Evolutionary conservation across 495 filamentous ascomycete genomes (phyloP).

Genomic region (Cetradonia linearis): DNA sequence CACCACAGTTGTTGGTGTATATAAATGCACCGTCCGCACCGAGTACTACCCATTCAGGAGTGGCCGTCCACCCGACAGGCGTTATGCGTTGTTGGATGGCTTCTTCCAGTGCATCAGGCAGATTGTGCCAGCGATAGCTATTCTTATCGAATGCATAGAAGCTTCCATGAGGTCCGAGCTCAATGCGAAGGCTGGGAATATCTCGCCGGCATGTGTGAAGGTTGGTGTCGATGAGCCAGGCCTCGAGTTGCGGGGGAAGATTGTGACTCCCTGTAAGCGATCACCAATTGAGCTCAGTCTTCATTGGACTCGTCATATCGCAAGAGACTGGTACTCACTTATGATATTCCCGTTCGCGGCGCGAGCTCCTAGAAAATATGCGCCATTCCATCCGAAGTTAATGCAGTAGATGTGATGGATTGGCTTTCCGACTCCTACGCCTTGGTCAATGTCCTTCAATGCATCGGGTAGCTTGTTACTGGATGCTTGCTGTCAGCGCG

Average conservation of each 20-base stretch:
- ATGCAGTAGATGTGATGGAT: slow-evolving; percentile 5
- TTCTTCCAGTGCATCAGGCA: slow-evolving; percentile 10
- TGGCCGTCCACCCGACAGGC: slow-evolving; percentile 6
- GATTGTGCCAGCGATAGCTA: slow-evolving; percentile 9
- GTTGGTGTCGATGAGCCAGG: slow-evolving; percentile 6
- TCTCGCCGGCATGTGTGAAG: background rate
- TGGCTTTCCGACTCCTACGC: background rate
- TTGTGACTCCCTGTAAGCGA: background rate
- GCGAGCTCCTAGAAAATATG: slow-evolving; percentile 4
- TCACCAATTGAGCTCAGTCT: background rate
- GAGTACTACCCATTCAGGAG: slow-evolving; percentile 3
- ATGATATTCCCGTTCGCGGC: slow-evolving; percentile 4
- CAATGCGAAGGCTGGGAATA: slow-evolving; percentile 1
- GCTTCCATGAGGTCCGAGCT: slow-evolving; percentile 10
- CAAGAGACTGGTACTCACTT: background rate
- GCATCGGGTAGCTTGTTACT: slow-evolving; percentile 9
- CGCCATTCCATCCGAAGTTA: slow-evolving; percentile 9
- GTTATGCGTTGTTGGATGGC: slow-evolving; percentile 9
- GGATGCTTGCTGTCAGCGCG: background rate
- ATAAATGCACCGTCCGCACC: slow-evolving; percentile 9
- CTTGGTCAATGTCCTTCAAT: slow-evolving; percentile 4
- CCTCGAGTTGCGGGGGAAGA: slow-evolving; percentile 5
- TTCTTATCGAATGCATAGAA: slow-evolving; percentile 3
- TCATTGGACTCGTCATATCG: background rate
- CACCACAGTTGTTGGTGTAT: slow-evolving; percentile 6